phyloP scores from a whole-genome alignment of 257 asterid species.

The Petrea volubilis region DNA sequence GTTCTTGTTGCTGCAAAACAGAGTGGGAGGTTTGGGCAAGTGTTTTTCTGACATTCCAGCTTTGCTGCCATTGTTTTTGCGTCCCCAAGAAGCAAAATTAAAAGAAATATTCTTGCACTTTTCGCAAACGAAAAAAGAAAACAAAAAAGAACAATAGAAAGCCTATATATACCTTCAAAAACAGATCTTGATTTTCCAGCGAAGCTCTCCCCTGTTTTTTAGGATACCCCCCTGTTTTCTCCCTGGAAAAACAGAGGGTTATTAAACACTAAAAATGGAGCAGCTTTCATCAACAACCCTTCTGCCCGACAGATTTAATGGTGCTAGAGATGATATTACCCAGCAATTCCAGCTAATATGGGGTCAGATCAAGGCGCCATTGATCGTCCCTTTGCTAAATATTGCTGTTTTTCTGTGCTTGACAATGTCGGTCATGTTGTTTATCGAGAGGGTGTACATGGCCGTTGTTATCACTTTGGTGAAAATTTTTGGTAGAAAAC shows the following conservation, averaged over 20 bases:
- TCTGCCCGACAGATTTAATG: slow-evolving; percentile 47
- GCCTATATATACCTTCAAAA: slow-evolving; percentile 20
- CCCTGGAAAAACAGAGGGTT: slow-evolving; percentile 31
- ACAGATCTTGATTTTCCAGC: slow-evolving; percentile 23
- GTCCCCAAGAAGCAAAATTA: slow-evolving; percentile 52
- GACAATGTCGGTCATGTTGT: slow-evolving; percentile 82
- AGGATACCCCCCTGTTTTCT: slow-evolving; percentile 28
- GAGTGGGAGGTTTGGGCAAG: slow-evolving; percentile 39
- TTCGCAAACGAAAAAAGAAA: slow-evolving; percentile 28
- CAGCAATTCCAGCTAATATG: slow-evolving; percentile 56
- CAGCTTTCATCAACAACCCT: slow-evolving; percentile 34
- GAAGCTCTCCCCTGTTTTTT: slow-evolving; percentile 32
- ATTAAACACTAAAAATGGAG: slow-evolving; percentile 43
- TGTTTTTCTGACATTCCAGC: slow-evolving; percentile 71
- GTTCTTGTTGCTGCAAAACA: slow-evolving; percentile 16
- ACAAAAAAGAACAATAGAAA: background rate
- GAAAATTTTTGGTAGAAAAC: slow-evolving; percentile 64
- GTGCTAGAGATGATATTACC: slow-evolving; percentile 46
- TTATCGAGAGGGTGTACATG: slow-evolving; percentile 87
- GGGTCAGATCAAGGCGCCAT: slow-evolving; percentile 80
- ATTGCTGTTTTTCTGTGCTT: slow-evolving; percentile 57
- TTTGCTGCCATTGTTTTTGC: slow-evolving; percentile 52
- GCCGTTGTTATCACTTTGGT: slow-evolving; percentile 64
- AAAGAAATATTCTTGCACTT: slow-evolving; percentile 41
- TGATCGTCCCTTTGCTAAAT: slow-evolving; percentile 74